Conservation (phyloP, 1,284 basidiomycete species). For the Heliocybe sulcata region DNA sequence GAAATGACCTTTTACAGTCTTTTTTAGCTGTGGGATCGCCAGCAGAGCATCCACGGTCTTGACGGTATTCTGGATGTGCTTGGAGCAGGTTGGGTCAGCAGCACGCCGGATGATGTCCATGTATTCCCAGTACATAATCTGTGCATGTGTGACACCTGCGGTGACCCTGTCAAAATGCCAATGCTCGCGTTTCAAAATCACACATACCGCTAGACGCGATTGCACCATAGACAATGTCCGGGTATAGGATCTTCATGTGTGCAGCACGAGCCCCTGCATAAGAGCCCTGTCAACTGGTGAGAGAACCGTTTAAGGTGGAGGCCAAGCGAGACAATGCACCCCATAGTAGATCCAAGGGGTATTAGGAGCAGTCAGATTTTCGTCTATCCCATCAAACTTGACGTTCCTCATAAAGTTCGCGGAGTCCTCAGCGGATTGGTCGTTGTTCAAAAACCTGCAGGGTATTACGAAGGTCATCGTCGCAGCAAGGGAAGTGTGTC, state of each 20-base stretch:
- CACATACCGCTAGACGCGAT: conserved; percentile 80
- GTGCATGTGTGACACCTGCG: conserved; percentile 67
- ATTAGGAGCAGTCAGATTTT: conserved; percentile 58
- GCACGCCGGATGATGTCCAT: conserved; percentile 80
- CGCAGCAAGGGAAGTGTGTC: conserved; percentile 4
- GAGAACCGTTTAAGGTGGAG: too few relatives aligned
- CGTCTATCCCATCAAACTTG: conserved; percentile 65
- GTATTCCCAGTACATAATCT: conserved; percentile 76
- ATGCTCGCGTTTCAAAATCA: neutral
- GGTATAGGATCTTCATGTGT: conserved; percentile 85
- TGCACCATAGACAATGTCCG: conserved; percentile 84
- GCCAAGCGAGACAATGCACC: conserved; percentile 29
- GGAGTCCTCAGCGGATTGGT: conserved; percentile 87
- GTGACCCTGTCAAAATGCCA: neutral
- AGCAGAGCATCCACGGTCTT: conserved; percentile 58
- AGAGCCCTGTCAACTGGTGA: conserved; percentile 47
- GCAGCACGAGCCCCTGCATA: conserved; percentile 94
- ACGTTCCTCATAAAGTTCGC: conserved; percentile 86
- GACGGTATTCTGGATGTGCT: conserved; percentile 61
- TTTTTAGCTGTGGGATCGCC: conserved; percentile 32
- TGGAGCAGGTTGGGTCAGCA: conserved; percentile 67
- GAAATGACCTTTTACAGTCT: conserved; percentile 62
- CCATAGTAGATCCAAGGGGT: conserved; percentile 96
- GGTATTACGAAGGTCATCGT: conserved; percentile 3
- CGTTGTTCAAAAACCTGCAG: conserved; percentile 59